Conservation (phyloP, 2,329 filamentous ascomycete genomes). For the Aspergillus fumigatiaffinis region DNA sequence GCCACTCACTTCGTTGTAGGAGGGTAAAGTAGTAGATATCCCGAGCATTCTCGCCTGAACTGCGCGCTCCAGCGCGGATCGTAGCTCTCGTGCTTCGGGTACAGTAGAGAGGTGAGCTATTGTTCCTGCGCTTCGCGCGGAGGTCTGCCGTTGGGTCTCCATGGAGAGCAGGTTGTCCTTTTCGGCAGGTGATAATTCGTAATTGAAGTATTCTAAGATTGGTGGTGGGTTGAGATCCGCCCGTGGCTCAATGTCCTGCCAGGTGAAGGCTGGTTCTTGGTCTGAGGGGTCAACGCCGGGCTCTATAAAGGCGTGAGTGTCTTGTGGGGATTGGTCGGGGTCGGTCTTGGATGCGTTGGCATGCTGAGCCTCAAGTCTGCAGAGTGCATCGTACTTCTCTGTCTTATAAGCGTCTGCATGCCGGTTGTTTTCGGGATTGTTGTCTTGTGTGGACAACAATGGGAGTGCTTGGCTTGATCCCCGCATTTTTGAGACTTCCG, state of each 20-base stretch:
- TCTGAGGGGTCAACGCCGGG: constrained; percentile 1
- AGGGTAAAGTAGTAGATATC: constrained; percentile 9
- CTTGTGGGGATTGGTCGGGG: background rate
- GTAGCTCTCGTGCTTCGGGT: background rate
- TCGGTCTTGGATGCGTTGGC: background rate
- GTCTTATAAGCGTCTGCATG: background rate
- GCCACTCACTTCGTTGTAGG: constrained; percentile 25
- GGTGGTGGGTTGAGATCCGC: background rate
- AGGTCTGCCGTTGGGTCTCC: background rate
- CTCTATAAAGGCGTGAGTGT: background rate
- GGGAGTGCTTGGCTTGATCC: background rate
- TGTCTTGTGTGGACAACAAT: background rate
- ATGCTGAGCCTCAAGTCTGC: background rate
- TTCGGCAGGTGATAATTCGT: background rate
- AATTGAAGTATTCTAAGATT: background rate
- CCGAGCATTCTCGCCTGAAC: background rate
- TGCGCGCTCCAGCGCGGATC: background rate
- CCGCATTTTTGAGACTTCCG: background rate
- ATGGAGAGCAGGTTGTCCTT: background rate
- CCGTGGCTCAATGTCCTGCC: constrained; percentile 7
- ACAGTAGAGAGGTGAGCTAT: background rate
- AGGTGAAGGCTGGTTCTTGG: constrained; percentile 5
- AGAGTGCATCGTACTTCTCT: background rate
- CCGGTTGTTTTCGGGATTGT: background rate
- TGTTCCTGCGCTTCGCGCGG: background rate